These are phyloP conservation scores for Auriculariales sp. DNA, from an alignment of 768 basidiomycete species.

Conservation along the genomic window DNA sequence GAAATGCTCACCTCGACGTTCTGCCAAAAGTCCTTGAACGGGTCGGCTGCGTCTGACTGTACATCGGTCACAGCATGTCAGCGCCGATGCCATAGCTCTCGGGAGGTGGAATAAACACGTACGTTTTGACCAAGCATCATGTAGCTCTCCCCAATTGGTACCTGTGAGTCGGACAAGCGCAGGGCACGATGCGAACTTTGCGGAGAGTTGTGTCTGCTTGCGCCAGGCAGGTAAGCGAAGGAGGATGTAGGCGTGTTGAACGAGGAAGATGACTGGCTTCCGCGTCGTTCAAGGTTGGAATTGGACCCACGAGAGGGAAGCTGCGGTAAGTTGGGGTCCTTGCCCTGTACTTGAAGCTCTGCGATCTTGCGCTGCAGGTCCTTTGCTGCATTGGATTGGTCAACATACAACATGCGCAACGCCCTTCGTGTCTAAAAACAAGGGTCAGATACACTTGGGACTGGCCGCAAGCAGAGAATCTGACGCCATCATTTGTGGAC, in stretches of 20 bases:
- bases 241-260: constrained; percentile 1
- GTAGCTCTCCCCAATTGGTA: constrained; percentile 74
- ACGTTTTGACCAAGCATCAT: constrained; percentile 77
- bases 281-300: constrained; percentile 7
- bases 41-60: constrained; percentile 69
- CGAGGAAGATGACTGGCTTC: constrained; percentile 1
- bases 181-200: constrained; percentile 14
- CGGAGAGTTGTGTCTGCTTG: neutral
- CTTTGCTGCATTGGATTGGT: constrained; percentile 54
- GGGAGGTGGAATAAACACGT: constrained; percentile 13
- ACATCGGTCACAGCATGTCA: neutral
- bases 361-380: constrained; percentile 60
- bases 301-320: constrained; percentile 11
- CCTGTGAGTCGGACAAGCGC: constrained; percentile 31
- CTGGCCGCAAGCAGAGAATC: constrained; percentile 9
- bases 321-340: constrained; percentile 63
- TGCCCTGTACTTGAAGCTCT: constrained; percentile 59
- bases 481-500: constrained; percentile 58
- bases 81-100: constrained; percentile 1
- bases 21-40: constrained; percentile 82
- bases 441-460: constrained; percentile 2
- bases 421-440: constrained; percentile 59
- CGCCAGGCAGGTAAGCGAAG: constrained; percentile 2
- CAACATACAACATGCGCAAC: constrained; percentile 56
- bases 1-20: constrained; percentile 82